These are phyloP conservation scores for Sanghuangporus baumii DNA, from an alignment of 1,284 basidiomycete genomes.

Conservation along the genomic window DNA sequence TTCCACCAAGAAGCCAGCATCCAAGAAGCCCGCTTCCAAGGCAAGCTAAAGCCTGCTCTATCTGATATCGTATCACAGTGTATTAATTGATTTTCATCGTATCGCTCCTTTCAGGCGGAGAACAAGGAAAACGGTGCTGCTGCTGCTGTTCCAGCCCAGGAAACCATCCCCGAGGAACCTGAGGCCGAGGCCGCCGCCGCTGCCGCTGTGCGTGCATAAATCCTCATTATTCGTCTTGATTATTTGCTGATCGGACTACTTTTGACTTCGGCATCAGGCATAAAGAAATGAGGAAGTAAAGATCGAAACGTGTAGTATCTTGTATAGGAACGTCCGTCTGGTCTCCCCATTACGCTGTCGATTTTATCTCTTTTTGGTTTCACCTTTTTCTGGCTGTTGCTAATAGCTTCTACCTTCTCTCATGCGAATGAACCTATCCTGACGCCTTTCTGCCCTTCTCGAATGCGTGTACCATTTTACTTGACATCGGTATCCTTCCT, in stretches of 20 bases:
- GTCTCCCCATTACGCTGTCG: background rate
- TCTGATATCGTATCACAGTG: background rate
- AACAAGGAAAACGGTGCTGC: conserved; percentile 34
- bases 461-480: background rate
- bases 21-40: conserved; percentile 33
- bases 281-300: background rate
- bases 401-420: background rate
- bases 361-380: background rate
- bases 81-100: conserved; percentile 13
- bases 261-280: background rate
- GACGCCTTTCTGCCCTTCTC: background rate
- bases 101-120: conserved; percentile 32
- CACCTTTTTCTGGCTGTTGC: background rate
- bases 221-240: background rate
- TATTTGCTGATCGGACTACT: background rate
- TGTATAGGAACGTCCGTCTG: conserved; percentile 4
- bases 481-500: background rate
- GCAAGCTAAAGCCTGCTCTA: conserved; percentile 23
- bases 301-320: conserved; percentile 7
- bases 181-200: conserved; percentile 38
- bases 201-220: background rate
- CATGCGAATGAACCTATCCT: background rate
- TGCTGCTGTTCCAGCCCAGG: conserved; percentile 29
- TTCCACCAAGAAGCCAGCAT: conserved; percentile 34
- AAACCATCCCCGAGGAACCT: conserved; percentile 49